Percentiles rank a stretch among this genome's conserved stretches.
phyloP scores from a whole-genome alignment of 1,139 yeast species.

The Yamadazyma conglobata region DNA sequence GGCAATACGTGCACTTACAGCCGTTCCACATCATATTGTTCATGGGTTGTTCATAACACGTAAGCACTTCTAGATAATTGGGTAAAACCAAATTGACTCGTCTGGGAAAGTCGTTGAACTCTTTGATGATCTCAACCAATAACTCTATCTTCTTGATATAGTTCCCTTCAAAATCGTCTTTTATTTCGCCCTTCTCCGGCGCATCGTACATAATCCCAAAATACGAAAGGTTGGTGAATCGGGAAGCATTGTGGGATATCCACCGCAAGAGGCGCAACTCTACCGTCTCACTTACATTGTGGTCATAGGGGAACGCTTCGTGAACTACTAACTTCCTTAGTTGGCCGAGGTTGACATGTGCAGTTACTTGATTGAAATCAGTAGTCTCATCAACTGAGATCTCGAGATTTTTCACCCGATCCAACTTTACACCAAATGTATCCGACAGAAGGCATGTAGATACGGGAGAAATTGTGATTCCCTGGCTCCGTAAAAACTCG shows the following conservation, averaged over 20 bases:
- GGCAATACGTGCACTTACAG: slow-evolving; percentile 60
- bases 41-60: slow-evolving; percentile 67
- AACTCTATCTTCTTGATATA: slow-evolving; percentile 54
- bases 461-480: slow-evolving; percentile 4
- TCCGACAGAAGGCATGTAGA: no score
- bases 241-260: slow-evolving; percentile 4
- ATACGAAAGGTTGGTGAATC: slow-evolving; percentile 9
- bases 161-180: slow-evolving; percentile 71
- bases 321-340: slow-evolving; percentile 9
- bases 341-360: slow-evolving; percentile 5
- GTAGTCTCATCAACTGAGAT: slow-evolving; percentile 6
- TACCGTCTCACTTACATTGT: slow-evolving; percentile 9
- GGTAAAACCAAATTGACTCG: slow-evolving; percentile 51
- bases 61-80: slow-evolving; percentile 52
- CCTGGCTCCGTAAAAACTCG: slow-evolving; percentile 1
- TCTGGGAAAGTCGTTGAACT: slow-evolving; percentile 21
- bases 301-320: slow-evolving; percentile 9
- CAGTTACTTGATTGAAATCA: slow-evolving; percentile 4
- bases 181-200: slow-evolving; percentile 22
- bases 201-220: slow-evolving; percentile 11
- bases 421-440: slow-evolving; percentile 10
- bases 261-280: slow-evolving; percentile 12
- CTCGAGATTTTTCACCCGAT: slow-evolving; percentile 6
- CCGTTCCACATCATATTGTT: slow-evolving; percentile 76
- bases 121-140: slow-evolving; percentile 40